Evolutionary conservation across 2,329 filamentous ascomycete species (phyloP), one percentile per base, ranked within the genome.

Genomic region (Colletotrichum destructivum): DNA sequence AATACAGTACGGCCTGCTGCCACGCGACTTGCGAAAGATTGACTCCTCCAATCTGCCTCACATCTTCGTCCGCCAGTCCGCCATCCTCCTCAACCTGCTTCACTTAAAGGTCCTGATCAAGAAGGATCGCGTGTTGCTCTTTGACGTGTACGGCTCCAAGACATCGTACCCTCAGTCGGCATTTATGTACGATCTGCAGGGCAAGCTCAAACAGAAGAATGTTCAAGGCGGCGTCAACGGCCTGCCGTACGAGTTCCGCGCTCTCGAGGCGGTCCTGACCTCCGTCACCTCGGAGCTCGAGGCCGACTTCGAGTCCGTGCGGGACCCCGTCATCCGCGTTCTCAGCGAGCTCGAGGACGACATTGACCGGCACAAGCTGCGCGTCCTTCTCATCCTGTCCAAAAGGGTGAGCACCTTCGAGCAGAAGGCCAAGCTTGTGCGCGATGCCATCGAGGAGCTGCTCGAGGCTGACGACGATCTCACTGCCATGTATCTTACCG

Each of bases 381-480:
- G 96, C 9, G 90, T 97, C 76, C 88, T 99, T 56, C 90, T 99
- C 68, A 95, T 98, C 70, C 92, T 98, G 80, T 98, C 94, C 31
- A 99, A 99, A 85, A 94, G 96, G 77, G 88, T 99, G 62, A 96
- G 94, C 80, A 98, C 95, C 2, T 99, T 99, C 81, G 96, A 98
- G 84, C 96, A 98, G 82, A 98, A 98, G 81, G 96, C 95, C 18
- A 93, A 96, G 78, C 86, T 99, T 40, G 96, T 99, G 56, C 90
- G 96, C 72, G 96, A 98, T 79, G 95, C 96, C 31, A 95, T 99
- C 69, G 95, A 98, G 74, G 96, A 99, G 80, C 85, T 99, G 26
- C 88, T 99, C 46, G 96, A 99, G 82, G 96, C 95, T 7, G 96
- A 99, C 79, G 96, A 99, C 80, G 96, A 99, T 80, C 84, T 99